Evolutionary conservation across 768 basidiomycete species (phyloP), one percentile per base, ranked within the genome.

Genomic region (Mycena rosella): DNA sequence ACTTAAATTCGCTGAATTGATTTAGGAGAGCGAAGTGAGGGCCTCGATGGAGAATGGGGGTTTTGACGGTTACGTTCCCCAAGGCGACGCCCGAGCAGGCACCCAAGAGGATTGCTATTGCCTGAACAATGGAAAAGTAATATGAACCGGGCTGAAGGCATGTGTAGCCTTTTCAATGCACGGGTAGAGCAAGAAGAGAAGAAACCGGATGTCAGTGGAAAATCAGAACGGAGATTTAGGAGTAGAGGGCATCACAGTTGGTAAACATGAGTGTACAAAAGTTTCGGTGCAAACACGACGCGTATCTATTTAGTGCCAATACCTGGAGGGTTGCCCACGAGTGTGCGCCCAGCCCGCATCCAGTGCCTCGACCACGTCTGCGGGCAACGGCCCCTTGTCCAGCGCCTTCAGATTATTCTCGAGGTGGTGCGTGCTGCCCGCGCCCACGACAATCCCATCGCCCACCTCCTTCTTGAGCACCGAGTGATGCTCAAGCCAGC

Each of bases 401-500:
- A 67, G 22, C 24, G 57, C 65, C 29, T 44, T 40, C 38, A 72
- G 57, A 51, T 64, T 69, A 40, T 59, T 53, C 44, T 70, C 62
- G 26, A 70, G 42, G 30, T 86, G 85, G 6, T 73, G 74, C 11
- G 72, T 75, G 11, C 80, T 83, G 68, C 80, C 81, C n/a, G 82
- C 83, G 4, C 86, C 86, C 5, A 85, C 68, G 53, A 86, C 83
- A 15, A 85, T 74, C 29, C 55, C 54, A n/a, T 68, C 67, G 2
- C 84, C 86, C 29, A 59, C 27, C 54, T 87, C 85, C 22, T 63
- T 51, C 1, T 68, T 75, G 18, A 88, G 74, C 8, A 72, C 69
- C 2, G 82, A 84, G 65, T 87, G 86, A 60, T 87, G 81, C 72
- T 86, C 81, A 66, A 80, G 76, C 87, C 86, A 88, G 13, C 87